These are phyloP conservation scores for Peronospora belbahrii DNA, from an alignment of 352 stramenopile genomes.

Conservation along the genomic window DNA sequence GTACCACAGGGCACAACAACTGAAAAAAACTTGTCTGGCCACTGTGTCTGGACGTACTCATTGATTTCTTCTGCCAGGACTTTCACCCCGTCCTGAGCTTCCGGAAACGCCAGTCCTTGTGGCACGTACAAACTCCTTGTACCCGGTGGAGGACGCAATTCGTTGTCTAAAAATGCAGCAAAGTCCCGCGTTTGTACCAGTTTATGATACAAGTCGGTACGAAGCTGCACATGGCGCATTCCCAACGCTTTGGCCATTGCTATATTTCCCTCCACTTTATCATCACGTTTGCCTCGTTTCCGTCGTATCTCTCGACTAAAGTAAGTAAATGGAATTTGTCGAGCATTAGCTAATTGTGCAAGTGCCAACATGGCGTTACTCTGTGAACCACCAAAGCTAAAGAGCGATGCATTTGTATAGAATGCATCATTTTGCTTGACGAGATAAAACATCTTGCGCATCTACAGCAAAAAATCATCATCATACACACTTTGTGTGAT, in stretches of 20 bases:
- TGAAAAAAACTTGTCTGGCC: slow-evolving; percentile 28
- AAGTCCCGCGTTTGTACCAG: slow-evolving; percentile 45
- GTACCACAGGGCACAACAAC: slow-evolving; percentile 72
- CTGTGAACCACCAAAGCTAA: slow-evolving; percentile 73
- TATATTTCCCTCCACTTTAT: slow-evolving; percentile 35
- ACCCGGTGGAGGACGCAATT: slow-evolving; percentile 2
- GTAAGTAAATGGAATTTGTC: slow-evolving; percentile 76
- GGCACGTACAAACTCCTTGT: slow-evolving; percentile 41
- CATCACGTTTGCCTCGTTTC: slow-evolving; percentile 4
- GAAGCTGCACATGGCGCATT: slow-evolving; percentile 61
- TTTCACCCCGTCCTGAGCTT: slow-evolving; percentile 51
- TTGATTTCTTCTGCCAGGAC: slow-evolving; percentile 69
- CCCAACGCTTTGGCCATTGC: slow-evolving; percentile 34
- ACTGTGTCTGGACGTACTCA: slow-evolving; percentile 29
- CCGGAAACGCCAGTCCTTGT: slow-evolving; percentile 57
- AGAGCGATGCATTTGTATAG: slow-evolving; percentile 45
- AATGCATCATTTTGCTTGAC: slow-evolving; percentile 54
- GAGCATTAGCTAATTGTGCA: slow-evolving; percentile 67
- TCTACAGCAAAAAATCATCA: slow-evolving; percentile 30
- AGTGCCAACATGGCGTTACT: slow-evolving; percentile 85
- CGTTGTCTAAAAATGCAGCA: slow-evolving; percentile 4
- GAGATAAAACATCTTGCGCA: slow-evolving; percentile 82
- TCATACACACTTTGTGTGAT: too few species aligned
- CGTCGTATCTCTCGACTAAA: slow-evolving; percentile 46
- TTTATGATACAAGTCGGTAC: slow-evolving; percentile 31